These are phyloP conservation scores for Hevea brasiliensis DNA, from an alignment of 345 rosid species.

Conservation along the genomic window DNA sequence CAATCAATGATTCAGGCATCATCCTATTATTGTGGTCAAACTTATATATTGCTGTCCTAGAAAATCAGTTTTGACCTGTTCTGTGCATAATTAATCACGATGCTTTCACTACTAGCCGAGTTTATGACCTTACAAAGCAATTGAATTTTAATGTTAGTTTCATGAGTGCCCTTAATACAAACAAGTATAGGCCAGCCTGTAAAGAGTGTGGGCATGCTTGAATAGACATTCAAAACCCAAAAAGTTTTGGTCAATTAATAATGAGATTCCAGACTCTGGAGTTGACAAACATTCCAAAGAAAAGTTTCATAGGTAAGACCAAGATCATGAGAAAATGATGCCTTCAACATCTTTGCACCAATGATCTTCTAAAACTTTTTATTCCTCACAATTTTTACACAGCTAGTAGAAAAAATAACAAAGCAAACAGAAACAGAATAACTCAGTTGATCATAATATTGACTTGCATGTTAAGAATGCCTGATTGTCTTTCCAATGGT, in stretches of 20 bases:
- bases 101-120: background rate
- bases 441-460: background rate
- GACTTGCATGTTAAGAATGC: background rate
- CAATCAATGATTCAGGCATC: background rate
- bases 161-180: too few relatives aligned
- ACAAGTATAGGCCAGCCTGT: background rate
- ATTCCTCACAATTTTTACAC: background rate
- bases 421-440: background rate
- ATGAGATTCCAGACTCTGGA: background rate
- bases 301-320: background rate
- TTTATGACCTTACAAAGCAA: background rate
- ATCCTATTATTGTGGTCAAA: background rate
- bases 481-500: background rate
- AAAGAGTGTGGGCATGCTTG: background rate
- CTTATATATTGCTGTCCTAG: background rate
- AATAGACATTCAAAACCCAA: background rate
- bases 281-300: background rate
- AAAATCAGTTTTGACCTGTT: background rate
- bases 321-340: background rate
- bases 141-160: background rate
- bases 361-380: background rate
- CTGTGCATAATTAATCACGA: background rate
- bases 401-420: too few relatives aligned
- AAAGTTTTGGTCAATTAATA: background rate
- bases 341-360: background rate